Evolutionary conservation across 208 protist species (phyloP), one percentile per base, ranked within the genome.

Genomic region (Wallacemonas collosoma): DNA sequence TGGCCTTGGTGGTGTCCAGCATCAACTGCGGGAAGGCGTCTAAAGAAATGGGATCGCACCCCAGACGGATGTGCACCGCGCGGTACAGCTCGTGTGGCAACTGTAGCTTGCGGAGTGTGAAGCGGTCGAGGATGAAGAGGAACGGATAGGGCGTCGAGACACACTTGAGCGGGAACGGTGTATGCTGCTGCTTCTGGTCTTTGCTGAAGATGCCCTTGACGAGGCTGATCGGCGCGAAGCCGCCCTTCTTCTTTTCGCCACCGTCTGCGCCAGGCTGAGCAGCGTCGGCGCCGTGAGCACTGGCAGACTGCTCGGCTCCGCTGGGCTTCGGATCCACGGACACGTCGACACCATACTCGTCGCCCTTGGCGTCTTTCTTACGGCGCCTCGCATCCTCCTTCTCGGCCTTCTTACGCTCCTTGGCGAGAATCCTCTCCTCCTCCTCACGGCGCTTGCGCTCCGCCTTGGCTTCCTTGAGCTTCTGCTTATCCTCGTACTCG

Each of bases 391-490:
- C 62, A 58, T 76, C 70, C 58, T 70, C 62, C 73, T 82, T 73
- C 12, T 71, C 39, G 17, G 36, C 50, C 57, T 71, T 71, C 67
- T 66, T 72, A 39, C 66, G 65, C 73, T 72, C 66, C 73, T 77
- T 77, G 54, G 55, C 73, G 15, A 76, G 69, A n/a, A 79, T 50
- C 64, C 77, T 82, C 72, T 73, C 72, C 64, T 82, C 77, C 64
- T 82, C 76, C 39, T 83, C 78, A 54, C 72, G 78, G 47, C 60
- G 73, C 71, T 79, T 79, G 44, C 53, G 55, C 51, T 66, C 73
- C 73, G 71, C 73, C 78, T 83, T 83, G 36, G 66, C 72, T 70
- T 86, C 81, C 81, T 83, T 82, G n/a, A 73, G 55, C 71, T 73
- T 71, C 68, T 68, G 63, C 76, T 82, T 80, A 43, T 79, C 71